Conservation (phyloP, 495 filamentous ascomycete genomes). For the Talaromyces liani region DNA sequence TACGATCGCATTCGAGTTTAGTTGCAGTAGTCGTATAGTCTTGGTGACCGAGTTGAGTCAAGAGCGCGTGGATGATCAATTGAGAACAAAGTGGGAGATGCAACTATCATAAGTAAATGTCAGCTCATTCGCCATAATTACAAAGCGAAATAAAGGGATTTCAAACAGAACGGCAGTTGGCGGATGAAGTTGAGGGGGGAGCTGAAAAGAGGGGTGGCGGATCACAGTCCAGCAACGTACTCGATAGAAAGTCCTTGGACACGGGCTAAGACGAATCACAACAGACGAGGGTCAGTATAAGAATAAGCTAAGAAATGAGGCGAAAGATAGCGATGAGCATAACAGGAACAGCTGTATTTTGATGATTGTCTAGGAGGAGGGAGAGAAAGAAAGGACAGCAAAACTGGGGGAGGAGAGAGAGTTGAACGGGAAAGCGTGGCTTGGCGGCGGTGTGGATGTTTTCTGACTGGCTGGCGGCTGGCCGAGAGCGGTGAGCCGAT, state of each 20-base stretch:
- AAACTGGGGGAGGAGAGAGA: slow-evolving; percentile 17
- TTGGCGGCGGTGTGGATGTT: slow-evolving; percentile 11
- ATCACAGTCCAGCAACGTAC: neutral
- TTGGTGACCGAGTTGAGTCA: neutral
- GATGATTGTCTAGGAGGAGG: slow-evolving; percentile 12
- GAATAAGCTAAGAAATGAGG: neutral
- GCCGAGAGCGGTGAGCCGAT: neutral
- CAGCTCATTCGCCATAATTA: neutral
- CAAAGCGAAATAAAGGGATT: neutral
- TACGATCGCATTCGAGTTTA: neutral
- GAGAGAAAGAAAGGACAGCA: slow-evolving; percentile 16
- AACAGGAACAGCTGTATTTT: neutral
- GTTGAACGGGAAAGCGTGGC: neutral
- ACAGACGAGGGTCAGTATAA: neutral
- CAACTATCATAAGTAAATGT: neutral
- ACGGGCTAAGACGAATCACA: neutral
- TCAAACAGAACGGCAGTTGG: neutral
- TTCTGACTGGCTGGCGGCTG: slow-evolving; percentile 22
- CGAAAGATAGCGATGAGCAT: neutral
- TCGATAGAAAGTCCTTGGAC: neutral
- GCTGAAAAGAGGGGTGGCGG: slow-evolving; percentile 7
- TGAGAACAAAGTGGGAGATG: neutral
- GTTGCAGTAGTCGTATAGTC: neutral
- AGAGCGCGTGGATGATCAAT: neutral
- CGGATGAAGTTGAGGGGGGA: neutral